A percentile compares a stretch with the other conserved stretches of the same genome.
These are phyloP conservation scores for Hirsutella rhossiliensis DNA, from an alignment of 2,329 filamentous ascomycete genomes.

Conservation along the genomic window DNA sequence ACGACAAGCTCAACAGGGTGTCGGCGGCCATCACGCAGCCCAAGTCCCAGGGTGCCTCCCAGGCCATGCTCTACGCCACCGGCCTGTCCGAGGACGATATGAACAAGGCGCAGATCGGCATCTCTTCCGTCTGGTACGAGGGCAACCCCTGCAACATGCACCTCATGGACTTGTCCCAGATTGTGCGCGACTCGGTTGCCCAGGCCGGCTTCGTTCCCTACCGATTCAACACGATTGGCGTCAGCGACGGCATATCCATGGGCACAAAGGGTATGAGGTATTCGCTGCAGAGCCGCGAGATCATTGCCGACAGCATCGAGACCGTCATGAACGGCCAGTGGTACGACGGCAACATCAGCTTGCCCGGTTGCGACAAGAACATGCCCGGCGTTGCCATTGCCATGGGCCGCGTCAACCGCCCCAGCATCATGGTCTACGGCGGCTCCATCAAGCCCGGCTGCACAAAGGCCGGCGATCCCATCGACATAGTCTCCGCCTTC, in stretches of 20 bases:
- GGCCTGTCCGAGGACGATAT: conserved; percentile 78
- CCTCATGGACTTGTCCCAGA: conserved; percentile 74
- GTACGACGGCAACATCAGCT: conserved; percentile 95
- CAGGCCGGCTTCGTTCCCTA: conserved; percentile 76
- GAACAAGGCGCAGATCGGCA: conserved; percentile 94
- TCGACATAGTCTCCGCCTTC: conserved; percentile 96
- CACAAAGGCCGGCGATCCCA: conserved; percentile 58
- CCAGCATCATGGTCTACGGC: conserved; percentile 95
- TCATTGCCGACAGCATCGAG: conserved; percentile 97
- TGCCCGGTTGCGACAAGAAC: conserved; percentile 98
- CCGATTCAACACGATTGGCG: conserved; percentile 98
- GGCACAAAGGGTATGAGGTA: conserved; percentile 95
- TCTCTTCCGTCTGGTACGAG: conserved; percentile 95
- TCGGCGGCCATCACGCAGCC: conserved; percentile 84
- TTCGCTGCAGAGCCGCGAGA: conserved; percentile 84
- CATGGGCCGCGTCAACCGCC: conserved; percentile 89
- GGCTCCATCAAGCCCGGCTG: conserved; percentile 90
- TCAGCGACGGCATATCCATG: conserved; percentile 97
- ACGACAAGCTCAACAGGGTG: conserved; percentile 66
- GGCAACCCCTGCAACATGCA: conserved; percentile 99
- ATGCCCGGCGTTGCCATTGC: conserved; percentile 91
- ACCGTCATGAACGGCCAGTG: conserved; percentile 98
- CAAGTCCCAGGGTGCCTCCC: conserved; percentile 94
- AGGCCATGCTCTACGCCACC: conserved; percentile 97
- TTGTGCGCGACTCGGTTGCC: conserved; percentile 50